Evolutionary conservation across 192 early-diverging fungal species (phyloP).

Genomic region (Backusella liffmaniae): DNA sequence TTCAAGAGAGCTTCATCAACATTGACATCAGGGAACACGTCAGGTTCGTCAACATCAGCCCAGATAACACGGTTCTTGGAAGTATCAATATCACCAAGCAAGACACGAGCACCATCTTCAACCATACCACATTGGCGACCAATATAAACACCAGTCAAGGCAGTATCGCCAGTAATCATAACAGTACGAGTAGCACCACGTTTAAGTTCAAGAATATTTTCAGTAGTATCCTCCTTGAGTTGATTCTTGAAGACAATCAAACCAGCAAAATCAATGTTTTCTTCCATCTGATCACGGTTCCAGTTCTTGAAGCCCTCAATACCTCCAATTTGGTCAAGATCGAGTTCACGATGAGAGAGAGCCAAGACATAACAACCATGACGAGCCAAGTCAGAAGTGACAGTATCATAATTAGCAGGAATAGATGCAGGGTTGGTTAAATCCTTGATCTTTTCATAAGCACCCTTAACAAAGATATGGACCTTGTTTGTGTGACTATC

Average conservation of each 20-base stretch:
- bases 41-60: conserved; percentile 58
- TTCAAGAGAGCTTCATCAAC: conserved; percentile 30
- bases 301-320: conserved; percentile 29
- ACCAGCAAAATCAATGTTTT: conserved; percentile 53
- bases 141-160: conserved; percentile 73
- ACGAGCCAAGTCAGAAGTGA: conserved; percentile 54
- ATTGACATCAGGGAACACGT: conserved; percentile 37
- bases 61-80: conserved; percentile 43
- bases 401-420: conserved; percentile 56
- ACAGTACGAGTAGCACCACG: conserved; percentile 68
- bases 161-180: conserved; percentile 86
- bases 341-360: conserved; percentile 53
- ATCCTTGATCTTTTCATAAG: conserved; percentile 70
- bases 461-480: conserved; percentile 68
- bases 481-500: conserved; percentile 50
- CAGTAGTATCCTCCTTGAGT: conserved; percentile 69
- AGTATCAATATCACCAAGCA: conserved; percentile 54
- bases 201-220: conserved; percentile 68
- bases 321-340: conserved; percentile 41
- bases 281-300: conserved; percentile 61
- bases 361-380: conserved; percentile 79
- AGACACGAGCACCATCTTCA: conserved; percentile 30
- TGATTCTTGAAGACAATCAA: conserved; percentile 78
- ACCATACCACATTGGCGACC: conserved; percentile 59
- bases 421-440: conserved; percentile 45